Base-by-base conservation (phyloP, 345 rosid species). In the Euphorbia lathyris region DNA sequence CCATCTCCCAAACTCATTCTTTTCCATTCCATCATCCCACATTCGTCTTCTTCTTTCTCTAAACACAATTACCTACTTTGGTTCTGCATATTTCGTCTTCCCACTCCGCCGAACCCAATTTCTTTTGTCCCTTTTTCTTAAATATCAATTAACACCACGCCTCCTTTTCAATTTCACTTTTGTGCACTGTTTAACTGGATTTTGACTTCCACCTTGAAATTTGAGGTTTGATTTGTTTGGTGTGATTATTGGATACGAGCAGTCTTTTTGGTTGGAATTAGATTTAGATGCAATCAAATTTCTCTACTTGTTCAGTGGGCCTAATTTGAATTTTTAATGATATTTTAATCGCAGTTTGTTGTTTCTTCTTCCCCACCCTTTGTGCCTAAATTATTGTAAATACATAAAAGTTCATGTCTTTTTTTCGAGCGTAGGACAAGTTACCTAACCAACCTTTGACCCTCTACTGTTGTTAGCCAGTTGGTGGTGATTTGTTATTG, bases 401-500 rank as follows among this genome's bases (percentile, higher is more conserved):
- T 48, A 22, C 47, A 34, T 23, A 60, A 30, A 51, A 38, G 12
- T 25, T 13, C 32, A 27, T 47, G 32, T 38, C 1, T 59, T 70
- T 34, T 64, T 27, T 67, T 26, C 2, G 62, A 58, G 76, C 20
- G 43, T 9, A 63, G 71, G 77, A 43, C 72, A 76, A 78, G 78
- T 45, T 36, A 62, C 65, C 75, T 12, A 42, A 60, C 20, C 36
- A 32, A 50, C 13, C 56, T 55, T 55, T 75, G 76, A 72, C 73
- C 58, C 56, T 67, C 65, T 63, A 47, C 58, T 25, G 74, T 60
- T 77, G 74, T 67, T 72, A 71, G 80, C 65, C 29, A 38, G 38
- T 38, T 59, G 77, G 60, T 68, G 29, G 80, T 47, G 72, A 45
- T 16, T 38, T 70, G 32, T 58, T n/a, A 67, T 59, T 57, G 63